Evolutionary conservation across 1,284 basidiomycete species (phyloP).

Genomic region (Cryptococcus sp.): DNA sequence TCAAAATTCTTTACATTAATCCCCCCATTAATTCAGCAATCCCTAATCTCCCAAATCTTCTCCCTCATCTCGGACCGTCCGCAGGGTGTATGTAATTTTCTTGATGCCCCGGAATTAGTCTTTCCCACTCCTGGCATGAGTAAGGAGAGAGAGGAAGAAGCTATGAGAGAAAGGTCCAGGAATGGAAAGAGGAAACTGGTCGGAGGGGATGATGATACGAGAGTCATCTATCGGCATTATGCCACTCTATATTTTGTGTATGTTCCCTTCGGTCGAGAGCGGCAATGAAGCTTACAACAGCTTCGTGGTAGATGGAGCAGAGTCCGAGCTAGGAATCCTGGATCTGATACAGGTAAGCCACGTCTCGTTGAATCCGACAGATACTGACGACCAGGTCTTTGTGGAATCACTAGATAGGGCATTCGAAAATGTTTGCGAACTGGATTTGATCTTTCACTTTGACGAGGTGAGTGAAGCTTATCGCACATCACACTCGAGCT

Average conservation of each 20-base stretch:
- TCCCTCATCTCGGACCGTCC: slow-evolving; percentile 73
- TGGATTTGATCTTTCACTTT: slow-evolving; percentile 98
- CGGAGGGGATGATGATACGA: slow-evolving; percentile 44
- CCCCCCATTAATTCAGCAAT: slow-evolving; percentile 63
- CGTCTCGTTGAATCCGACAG: slow-evolving; percentile 3
- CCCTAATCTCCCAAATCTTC: slow-evolving; percentile 76
- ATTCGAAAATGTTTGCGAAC: slow-evolving; percentile 98
- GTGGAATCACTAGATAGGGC: slow-evolving; percentile 93
- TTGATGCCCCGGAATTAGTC: slow-evolving; percentile 79
- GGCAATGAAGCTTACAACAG: slow-evolving; percentile 17
- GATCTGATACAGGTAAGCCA: slow-evolving; percentile 87
- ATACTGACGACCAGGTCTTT: slow-evolving; percentile 62
- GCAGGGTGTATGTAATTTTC: slow-evolving; percentile 78
- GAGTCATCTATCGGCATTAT: slow-evolving; percentile 61
- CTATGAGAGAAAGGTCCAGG: slow-evolving; percentile 1
- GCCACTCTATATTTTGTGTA: slow-evolving; percentile 91
- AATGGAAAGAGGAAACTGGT: slow-evolving; percentile 16
- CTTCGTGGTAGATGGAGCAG: slow-evolving; percentile 89
- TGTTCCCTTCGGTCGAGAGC: slow-evolving; percentile 8
- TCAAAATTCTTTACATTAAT: slow-evolving; percentile 94
- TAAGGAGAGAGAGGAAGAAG: slow-evolving; percentile 23
- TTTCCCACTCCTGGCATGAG: slow-evolving; percentile 34
- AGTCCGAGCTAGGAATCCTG: slow-evolving; percentile 92
- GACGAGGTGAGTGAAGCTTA: slow-evolving; percentile 66
- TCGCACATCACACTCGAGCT: not conserved